Percentiles rank a stretch among this genome's conserved stretches.
Conservation (phyloP, 2,329 filamentous ascomycete genomes). For the Cordyceps javanica region DNA sequence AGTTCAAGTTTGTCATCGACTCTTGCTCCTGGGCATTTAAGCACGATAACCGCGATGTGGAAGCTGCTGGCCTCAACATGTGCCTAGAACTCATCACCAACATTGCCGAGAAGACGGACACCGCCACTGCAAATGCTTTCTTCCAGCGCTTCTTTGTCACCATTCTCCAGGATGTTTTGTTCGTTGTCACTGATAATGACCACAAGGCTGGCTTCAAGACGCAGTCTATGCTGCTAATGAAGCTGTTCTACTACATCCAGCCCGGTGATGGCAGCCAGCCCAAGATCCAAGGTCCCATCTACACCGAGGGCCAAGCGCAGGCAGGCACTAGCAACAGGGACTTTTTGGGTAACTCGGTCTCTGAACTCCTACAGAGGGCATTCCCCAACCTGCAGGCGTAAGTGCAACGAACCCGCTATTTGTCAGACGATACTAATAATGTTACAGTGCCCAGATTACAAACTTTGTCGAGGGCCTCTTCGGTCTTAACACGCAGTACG, state of each 20-base stretch:
- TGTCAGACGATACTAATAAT: slow-evolving; percentile 27
- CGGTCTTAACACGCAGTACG: slow-evolving; percentile 77
- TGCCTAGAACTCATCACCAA: slow-evolving; percentile 96
- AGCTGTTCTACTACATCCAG: slow-evolving; percentile 95
- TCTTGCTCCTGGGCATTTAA: slow-evolving; percentile 99
- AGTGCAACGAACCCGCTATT: slow-evolving; percentile 31
- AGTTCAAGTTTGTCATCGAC: slow-evolving; percentile 99
- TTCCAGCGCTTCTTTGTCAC: slow-evolving; percentile 97
- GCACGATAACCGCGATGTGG: slow-evolving; percentile 97
- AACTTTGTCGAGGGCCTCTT: slow-evolving; percentile 89
- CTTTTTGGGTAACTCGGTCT: slow-evolving; percentile 84
- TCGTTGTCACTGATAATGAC: slow-evolving; percentile 93
- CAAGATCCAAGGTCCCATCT: slow-evolving; percentile 91
- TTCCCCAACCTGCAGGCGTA: slow-evolving; percentile 91
- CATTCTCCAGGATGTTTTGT: slow-evolving; percentile 96
- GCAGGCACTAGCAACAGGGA: slow-evolving; percentile 82
- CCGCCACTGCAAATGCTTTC: slow-evolving; percentile 82
- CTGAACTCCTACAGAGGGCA: slow-evolving; percentile 75
- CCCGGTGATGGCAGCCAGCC: slow-evolving; percentile 60
- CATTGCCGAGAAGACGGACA: slow-evolving; percentile 88
- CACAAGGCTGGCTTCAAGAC: slow-evolving; percentile 99
- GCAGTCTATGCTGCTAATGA: slow-evolving; percentile 85
- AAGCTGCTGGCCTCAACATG: slow-evolving; percentile 95
- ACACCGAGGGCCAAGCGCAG: slow-evolving; percentile 74
- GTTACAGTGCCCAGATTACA: slow-evolving; percentile 69